phyloP scores from a whole-genome alignment of 106 monocot genomes.

The Dendrobium huoshanense region DNA sequence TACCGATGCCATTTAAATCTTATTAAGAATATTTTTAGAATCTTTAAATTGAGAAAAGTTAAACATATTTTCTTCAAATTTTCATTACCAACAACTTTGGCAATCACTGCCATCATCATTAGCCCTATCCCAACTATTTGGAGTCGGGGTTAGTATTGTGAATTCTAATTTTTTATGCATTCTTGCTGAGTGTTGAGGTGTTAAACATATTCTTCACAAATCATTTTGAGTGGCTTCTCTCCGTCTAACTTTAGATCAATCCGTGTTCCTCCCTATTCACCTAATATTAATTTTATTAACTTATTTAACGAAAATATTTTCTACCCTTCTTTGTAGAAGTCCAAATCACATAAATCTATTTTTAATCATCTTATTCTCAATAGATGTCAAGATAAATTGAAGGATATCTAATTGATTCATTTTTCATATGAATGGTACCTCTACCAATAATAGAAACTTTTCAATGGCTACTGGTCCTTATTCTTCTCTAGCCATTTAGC shows the following conservation, averaged over 20 bases:
- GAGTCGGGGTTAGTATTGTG: not conserved
- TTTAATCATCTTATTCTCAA: not conserved
- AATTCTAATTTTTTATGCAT: not conserved
- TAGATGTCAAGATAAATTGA: not conserved
- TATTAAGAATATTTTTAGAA: not conserved
- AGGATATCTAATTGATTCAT: not conserved
- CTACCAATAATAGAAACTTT: not conserved
- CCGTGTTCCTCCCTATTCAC: not conserved
- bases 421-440: not conserved
- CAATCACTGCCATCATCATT: not conserved
- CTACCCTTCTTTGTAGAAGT: not conserved
- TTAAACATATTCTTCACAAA: not conserved
- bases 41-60: not conserved
- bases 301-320: not conserved
- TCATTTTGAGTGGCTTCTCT: not conserved
- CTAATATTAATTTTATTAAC: not conserved
- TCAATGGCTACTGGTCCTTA: not conserved
- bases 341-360: not conserved
- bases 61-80: slow-evolving; percentile 4
- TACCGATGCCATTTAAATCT: not conserved
- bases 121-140: not conserved
- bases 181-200: not conserved
- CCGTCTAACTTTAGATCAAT: not conserved
- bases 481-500: not conserved
- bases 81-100: not conserved